Percentiles rank a stretch among this genome's conserved stretches.
phyloP scores from a whole-genome alignment of 2,329 filamentous ascomycete species.

The Cladosporium colombiae region DNA sequence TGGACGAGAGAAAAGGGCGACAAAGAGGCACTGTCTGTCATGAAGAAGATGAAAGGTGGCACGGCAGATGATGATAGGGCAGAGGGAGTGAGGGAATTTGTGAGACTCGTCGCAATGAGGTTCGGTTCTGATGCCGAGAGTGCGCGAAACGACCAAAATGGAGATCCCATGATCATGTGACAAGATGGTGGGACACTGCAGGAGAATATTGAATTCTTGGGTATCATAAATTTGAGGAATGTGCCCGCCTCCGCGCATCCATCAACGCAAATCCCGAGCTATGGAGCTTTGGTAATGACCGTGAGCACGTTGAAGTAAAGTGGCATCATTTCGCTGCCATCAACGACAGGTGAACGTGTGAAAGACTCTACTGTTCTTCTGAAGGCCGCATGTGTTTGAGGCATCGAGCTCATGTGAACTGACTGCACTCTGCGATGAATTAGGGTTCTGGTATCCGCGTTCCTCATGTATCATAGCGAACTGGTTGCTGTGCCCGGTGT shows the following conservation, averaged over 20 bases:
- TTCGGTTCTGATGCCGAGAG: slow-evolving; percentile 20
- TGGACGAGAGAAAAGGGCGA: slow-evolving; percentile 44
- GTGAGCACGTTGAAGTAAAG: no score
- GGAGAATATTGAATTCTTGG: not conserved
- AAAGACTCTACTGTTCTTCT: no score
- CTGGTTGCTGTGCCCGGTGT: no score
- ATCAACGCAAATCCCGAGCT: no score
- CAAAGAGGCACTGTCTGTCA: slow-evolving; percentile 34
- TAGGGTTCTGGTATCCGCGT: not conserved
- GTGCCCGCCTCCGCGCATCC: no score
- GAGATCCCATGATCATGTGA: slow-evolving; percentile 16
- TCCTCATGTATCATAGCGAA: not conserved
- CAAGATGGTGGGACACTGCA: not conserved
- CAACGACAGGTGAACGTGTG: no score
- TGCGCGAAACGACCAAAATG: not conserved
- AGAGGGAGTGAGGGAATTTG: slow-evolving; percentile 46
- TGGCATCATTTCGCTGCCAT: no score
- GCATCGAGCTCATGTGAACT: no score
- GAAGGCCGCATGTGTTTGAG: no score
- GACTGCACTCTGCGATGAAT: not conserved
- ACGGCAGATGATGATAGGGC: slow-evolving; percentile 36
- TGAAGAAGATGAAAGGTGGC: slow-evolving; percentile 35
- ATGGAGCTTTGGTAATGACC: no score
- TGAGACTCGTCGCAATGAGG: slow-evolving; percentile 46
- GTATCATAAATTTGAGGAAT: not conserved